Percentiles rank a stretch among this genome's conserved stretches.
Evolutionary conservation across 1,284 basidiomycete genomes (phyloP).

Genomic region (Cryptococcus deneoformans): DNA sequence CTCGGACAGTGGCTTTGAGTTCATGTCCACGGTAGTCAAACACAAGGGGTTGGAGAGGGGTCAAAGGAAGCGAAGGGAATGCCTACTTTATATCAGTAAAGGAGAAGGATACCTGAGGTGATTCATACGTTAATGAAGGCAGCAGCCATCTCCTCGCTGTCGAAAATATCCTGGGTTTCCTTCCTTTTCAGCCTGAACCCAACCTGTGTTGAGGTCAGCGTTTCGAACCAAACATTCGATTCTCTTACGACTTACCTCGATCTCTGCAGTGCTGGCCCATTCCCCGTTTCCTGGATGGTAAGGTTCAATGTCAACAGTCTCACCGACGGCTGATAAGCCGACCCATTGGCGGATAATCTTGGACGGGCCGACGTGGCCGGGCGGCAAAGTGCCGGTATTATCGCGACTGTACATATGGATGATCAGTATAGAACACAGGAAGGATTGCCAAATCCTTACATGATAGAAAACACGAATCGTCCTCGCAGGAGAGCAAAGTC

Average conservation of each 20-base stretch:
- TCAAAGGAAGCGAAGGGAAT: constrained; percentile 60
- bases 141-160: constrained; percentile 77
- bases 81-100: constrained; percentile 50
- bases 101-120: neutral
- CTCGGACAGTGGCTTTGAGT: constrained; percentile 69
- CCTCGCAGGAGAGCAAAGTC: constrained; percentile 73
- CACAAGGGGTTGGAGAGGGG: constrained; percentile 67
- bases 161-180: constrained; percentile 70
- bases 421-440: neutral
- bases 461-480: constrained; percentile 65
- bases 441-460: constrained; percentile 53
- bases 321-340: constrained; percentile 71
- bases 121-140: constrained; percentile 61
- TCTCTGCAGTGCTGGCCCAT: constrained; percentile 72
- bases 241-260: constrained; percentile 54
- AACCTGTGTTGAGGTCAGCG: constrained; percentile 45
- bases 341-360: constrained; percentile 71
- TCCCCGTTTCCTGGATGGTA: constrained; percentile 61
- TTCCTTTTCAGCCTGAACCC: constrained; percentile 65
- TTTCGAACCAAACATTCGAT: constrained; percentile 1
- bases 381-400: constrained; percentile 63
- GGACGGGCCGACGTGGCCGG: constrained; percentile 60
- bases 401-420: constrained; percentile 60
- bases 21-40: constrained; percentile 92
- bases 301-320: constrained; percentile 67